Evolutionary conservation across 345 rosid species (phyloP), one percentile per base, ranked within the genome.

Genomic region (Syzygium aromaticum): DNA sequence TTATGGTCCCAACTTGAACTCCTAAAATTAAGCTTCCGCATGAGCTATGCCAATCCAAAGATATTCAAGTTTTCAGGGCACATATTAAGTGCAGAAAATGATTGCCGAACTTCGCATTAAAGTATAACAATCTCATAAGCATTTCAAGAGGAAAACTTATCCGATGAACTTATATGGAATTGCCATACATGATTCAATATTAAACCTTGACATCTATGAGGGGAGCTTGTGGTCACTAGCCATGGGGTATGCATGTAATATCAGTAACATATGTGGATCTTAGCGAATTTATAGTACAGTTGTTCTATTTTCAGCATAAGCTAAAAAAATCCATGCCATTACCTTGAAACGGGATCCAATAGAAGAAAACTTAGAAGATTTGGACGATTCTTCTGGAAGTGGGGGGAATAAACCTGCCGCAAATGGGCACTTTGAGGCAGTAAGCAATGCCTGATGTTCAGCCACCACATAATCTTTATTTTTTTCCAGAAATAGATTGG

Each of bases 391-490:
- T 90, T 95, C 96, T 30, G 95, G 95, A 86, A 95, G 96, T 38
- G 96, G 94, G 57, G 96, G 98, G 91, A 95, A 96, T 51, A 96
- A 91, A 89, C 94, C 89, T 22, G 96, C 93, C 89, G 93, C 98
- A 90, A 96, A 96, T 56, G 93, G 78, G 91, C 98, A 96, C 63
- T 92, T 91, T 78, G 99, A 94, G 33, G 98, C 98, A 87, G 94
- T 89, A 93, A 96, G 89, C 85, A 96, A 91, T 87, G 89, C 98
- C 90, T 96, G 99, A 93, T 96, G 99, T 92, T 96, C 99, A 63
- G 99, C 98, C 87, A 96, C 98, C 85, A 96, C 95, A 91, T 96
- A 96, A 90, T 96, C 99, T 91, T 95, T 96, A 90, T 96, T 96
- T 91, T 96, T 96, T 89, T 96, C 99, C 89, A 96, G 93, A 90